Evolutionary conservation across 129 eudicot genomes (phyloP).

Genomic region (Erigeron canadensis): DNA sequence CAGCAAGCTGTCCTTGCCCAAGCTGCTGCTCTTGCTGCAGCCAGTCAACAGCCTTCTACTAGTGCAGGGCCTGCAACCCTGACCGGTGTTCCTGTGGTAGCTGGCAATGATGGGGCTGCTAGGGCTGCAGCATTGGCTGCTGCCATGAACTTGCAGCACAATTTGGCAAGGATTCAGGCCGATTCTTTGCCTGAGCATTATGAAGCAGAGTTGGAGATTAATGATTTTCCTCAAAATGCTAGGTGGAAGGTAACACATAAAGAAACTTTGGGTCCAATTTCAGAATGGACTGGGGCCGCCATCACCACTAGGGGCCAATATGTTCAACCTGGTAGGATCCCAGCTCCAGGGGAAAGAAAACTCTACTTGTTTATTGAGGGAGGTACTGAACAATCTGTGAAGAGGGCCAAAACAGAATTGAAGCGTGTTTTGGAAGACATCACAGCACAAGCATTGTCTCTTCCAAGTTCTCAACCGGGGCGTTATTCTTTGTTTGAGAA

Average conservation of each 20-base stretch:
- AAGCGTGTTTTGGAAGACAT: not conserved
- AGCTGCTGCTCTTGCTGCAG: slow-evolving; percentile 43
- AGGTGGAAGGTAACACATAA: slow-evolving; percentile 27
- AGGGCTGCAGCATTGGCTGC: slow-evolving; percentile 81
- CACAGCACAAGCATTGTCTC: slow-evolving; percentile 33
- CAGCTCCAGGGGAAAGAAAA: not conserved
- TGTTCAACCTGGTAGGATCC: not conserved
- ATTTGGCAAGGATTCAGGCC: slow-evolving; percentile 42
- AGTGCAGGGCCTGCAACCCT: slow-evolving; percentile 39
- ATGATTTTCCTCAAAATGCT: not conserved
- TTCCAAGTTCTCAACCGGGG: slow-evolving; percentile 23
- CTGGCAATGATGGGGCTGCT: slow-evolving; percentile 53
- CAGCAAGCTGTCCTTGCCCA: slow-evolving; percentile 51
- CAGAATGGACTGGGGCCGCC: not conserved
- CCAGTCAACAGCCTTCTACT: slow-evolving; percentile 36
- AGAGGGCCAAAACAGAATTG: not conserved
- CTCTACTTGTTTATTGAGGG: not conserved
- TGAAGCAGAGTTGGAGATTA: not conserved
- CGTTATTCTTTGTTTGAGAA: slow-evolving; percentile 54
- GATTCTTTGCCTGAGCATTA: not conserved
- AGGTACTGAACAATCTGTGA: not conserved
- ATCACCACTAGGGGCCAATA: not conserved
- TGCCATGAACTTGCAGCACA: slow-evolving; percentile 74
- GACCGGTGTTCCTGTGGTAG: slow-evolving; percentile 33
- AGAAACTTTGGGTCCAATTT: not conserved